Conservation (phyloP, 371 early-diverging fungal genomes). For the Basidiobolus meristosporus region DNA sequence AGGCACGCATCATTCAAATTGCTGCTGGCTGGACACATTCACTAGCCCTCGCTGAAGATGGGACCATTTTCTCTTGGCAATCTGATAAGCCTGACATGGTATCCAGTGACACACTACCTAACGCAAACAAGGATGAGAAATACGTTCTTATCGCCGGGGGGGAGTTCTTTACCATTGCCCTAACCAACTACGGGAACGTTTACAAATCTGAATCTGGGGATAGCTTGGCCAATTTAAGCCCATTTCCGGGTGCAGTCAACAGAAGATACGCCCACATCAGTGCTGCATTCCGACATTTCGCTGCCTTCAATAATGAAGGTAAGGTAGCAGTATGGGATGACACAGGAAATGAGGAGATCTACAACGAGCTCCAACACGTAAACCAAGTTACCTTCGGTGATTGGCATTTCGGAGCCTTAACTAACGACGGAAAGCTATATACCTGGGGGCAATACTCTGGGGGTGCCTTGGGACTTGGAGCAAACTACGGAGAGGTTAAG, state of each 20-base stretch:
- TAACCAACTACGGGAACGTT: neutral
- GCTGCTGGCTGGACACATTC: too few species aligned
- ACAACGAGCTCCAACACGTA: neutral
- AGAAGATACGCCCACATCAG: too few species aligned
- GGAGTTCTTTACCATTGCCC: neutral
- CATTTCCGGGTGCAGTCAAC: too few species aligned
- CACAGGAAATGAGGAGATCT: neutral
- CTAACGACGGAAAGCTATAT: neutral
- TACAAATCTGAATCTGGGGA: neutral
- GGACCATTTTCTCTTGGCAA: too few species aligned
- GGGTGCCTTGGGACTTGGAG: too few species aligned
- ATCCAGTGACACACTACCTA: too few species aligned
- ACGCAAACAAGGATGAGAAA: slow-evolving; percentile 1
- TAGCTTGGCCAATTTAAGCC: too few species aligned
- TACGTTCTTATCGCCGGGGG: slow-evolving; percentile 1
- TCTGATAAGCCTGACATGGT: too few species aligned
- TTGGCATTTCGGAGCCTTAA: slow-evolving; percentile 1
- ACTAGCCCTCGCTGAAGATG: too few species aligned
- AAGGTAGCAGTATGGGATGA: neutral
- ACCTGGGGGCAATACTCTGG: slow-evolving; percentile 4
- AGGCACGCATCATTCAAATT: too few species aligned
- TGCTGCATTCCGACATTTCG: too few species aligned
- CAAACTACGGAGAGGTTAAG: too few species aligned
- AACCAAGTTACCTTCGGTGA: slow-evolving; percentile 2
- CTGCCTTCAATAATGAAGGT: neutral